These are phyloP conservation scores for Vaccinium macrocarpon DNA, from an alignment of 148 eudicot species.

Conservation along the genomic window DNA sequence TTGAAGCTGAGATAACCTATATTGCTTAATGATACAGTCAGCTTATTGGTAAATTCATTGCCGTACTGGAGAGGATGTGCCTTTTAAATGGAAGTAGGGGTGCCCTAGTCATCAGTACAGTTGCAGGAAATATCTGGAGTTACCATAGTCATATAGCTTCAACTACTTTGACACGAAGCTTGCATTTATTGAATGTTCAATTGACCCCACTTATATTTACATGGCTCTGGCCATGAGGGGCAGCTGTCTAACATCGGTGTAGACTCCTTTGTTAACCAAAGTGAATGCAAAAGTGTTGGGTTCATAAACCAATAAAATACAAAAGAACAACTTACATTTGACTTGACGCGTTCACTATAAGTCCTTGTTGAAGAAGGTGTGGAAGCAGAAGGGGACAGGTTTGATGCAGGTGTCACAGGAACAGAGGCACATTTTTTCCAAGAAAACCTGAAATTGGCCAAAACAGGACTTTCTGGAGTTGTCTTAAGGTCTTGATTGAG, in stretches of 20 bases:
- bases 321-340: constrained; percentile 44
- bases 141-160: not conserved
- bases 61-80: not conserved
- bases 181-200: not conserved
- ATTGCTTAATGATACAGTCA: not conserved
- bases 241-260: not conserved
- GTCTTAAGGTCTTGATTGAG: constrained; percentile 41
- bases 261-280: constrained; percentile 4
- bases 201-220: not conserved
- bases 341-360: constrained; percentile 44
- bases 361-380: constrained; percentile 76
- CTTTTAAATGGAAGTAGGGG: not conserved
- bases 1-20: not conserved
- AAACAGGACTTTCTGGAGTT: constrained; percentile 46
- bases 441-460: constrained; percentile 30
- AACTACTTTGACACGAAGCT: not conserved
- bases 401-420: constrained; percentile 67
- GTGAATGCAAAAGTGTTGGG: not conserved
- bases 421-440: constrained; percentile 78
- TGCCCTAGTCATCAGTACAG: not conserved
- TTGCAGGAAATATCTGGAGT: not conserved
- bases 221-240: not conserved
- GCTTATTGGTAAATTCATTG: not conserved
- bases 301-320: not conserved
- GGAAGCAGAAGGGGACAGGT: constrained; percentile 50